Evolutionary conservation across 345 rosid genomes (phyloP).

Genomic region (Microcos paniculata): DNA sequence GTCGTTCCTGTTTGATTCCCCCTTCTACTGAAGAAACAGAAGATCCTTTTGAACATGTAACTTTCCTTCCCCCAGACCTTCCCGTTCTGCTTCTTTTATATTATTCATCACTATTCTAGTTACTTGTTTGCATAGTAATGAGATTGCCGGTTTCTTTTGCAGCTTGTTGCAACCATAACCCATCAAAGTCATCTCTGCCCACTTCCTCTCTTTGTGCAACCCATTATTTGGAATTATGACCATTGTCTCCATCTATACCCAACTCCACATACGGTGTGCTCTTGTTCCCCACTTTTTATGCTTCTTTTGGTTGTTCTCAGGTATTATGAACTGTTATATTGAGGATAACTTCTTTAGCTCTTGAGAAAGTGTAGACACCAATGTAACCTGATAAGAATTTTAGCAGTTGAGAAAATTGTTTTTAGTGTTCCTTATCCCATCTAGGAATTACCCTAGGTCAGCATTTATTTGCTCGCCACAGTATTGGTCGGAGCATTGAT

Average conservation of each 20-base stretch:
- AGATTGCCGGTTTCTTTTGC: slow-evolving; percentile 33
- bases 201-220: slow-evolving; percentile 85
- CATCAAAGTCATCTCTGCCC: slow-evolving; percentile 98
- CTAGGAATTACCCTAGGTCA: background rate
- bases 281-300: too few relatives aligned
- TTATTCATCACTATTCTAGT: slow-evolving; percentile 5
- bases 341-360: background rate
- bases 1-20: slow-evolving; percentile 82
- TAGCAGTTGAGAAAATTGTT: too few relatives aligned
- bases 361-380: too few relatives aligned
- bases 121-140: background rate
- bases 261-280: slow-evolving; percentile 69
- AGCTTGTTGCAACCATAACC: slow-evolving; percentile 93
- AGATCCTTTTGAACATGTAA: slow-evolving; percentile 80
- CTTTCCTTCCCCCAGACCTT: slow-evolving; percentile 7
- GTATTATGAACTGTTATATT: slow-evolving; percentile 3
- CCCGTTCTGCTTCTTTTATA: background rate
- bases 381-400: too few relatives aligned
- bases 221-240: slow-evolving; percentile 94
- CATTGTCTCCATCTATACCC: slow-evolving; percentile 91
- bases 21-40: slow-evolving; percentile 83
- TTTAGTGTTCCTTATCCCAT: background rate
- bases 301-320: background rate
- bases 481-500: background rate
- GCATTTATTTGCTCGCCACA: background rate